phyloP scores from a whole-genome alignment of 768 basidiomycete species.

The Termitomyces sp. region DNA sequence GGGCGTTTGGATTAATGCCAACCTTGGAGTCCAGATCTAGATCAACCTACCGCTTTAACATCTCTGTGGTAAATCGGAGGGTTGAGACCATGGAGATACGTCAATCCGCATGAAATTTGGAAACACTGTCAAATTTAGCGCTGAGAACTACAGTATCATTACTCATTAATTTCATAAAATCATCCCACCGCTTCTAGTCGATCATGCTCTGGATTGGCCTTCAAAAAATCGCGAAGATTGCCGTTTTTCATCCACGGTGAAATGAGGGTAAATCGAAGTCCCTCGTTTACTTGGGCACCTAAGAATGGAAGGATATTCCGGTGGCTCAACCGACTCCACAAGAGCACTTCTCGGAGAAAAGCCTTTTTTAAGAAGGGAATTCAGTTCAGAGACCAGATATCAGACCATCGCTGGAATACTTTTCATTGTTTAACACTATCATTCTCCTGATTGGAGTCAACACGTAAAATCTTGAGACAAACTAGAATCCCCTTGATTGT shows the following conservation, averaged over 20 bases:
- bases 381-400: neutral
- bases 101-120: constrained; percentile 28
- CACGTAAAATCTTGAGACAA: constrained; percentile 19
- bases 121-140: constrained; percentile 10
- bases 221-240: constrained; percentile 14
- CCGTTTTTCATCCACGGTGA: constrained; percentile 20
- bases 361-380: constrained; percentile 5
- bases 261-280: constrained; percentile 11
- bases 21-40: neutral
- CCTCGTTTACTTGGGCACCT: constrained; percentile 12
- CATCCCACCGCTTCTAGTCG: constrained; percentile 15
- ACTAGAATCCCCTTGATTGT: constrained; percentile 7
- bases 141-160: neutral
- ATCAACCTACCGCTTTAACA: constrained; percentile 27
- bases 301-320: constrained; percentile 21
- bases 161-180: neutral
- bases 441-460: constrained; percentile 2
- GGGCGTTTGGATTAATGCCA: neutral
- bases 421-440: constrained; percentile 7
- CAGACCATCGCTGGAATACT: neutral
- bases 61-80: constrained; percentile 37
- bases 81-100: constrained; percentile 29
- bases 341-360: constrained; percentile 16
- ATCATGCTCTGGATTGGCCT: constrained; percentile 20
- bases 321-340: constrained; percentile 20